Conservation (phyloP, 169 alveolate species). For the Plasmodium reichenowi region DNA sequence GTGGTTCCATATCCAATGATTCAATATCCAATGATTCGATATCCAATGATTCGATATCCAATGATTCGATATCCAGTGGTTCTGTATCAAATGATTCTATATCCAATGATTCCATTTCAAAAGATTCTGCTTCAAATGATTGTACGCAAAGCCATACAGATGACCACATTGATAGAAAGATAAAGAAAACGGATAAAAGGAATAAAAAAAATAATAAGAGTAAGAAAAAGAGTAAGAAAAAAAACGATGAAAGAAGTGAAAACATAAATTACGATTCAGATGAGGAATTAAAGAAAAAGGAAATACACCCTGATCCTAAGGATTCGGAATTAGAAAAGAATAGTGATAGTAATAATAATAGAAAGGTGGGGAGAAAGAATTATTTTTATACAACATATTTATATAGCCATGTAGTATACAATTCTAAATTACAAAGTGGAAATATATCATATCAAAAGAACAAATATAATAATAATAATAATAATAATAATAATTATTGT, state of each 20-base stretch:
- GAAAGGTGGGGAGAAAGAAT: constrained; percentile 35
- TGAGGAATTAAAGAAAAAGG: not conserved
- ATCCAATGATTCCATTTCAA: too few species aligned
- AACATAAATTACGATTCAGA: not conserved
- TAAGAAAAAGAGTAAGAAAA: not conserved
- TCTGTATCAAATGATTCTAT: too few species aligned
- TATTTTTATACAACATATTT: constrained; percentile 36
- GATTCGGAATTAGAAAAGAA: constrained; percentile 2
- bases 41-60: too few species aligned
- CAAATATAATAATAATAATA: not conserved
- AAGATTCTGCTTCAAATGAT: too few species aligned
- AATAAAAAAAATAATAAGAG: not conserved
- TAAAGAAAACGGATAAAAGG: not conserved
- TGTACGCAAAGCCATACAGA: not conserved
- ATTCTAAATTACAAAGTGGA: constrained; percentile 2
- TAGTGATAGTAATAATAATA: constrained; percentile 3
- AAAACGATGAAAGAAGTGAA: not conserved
- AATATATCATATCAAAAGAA: not conserved
- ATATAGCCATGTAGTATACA: constrained; percentile 33
- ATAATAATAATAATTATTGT: not conserved
- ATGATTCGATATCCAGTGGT: too few species aligned
- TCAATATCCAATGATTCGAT: too few species aligned
- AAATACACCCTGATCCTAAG: not conserved
- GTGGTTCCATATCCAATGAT: too few species aligned
- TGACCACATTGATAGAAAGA: not conserved